Evolutionary conservation across 169 alveolate genomes (phyloP).

Genomic region (Eimeria acervulina): DNA sequence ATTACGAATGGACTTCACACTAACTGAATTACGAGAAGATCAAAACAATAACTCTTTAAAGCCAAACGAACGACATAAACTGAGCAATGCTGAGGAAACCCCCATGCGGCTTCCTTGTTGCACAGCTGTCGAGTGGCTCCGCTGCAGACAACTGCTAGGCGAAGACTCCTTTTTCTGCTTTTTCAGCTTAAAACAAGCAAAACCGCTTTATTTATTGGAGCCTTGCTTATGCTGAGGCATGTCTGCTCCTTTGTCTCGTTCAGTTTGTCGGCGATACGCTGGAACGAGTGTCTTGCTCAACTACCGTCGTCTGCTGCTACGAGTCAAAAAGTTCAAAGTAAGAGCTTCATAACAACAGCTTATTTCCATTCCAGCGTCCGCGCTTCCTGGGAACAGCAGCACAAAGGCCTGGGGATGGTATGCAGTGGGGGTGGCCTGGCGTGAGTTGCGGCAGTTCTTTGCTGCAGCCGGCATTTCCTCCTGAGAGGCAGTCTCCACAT

Average conservation of each 20-base stretch:
- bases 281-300: neutral
- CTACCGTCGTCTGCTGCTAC: neutral
- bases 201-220: neutral
- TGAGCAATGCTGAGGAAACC: neutral
- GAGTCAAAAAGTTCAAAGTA: neutral
- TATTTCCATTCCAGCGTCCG: neutral
- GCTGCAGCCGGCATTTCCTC: too few species aligned
- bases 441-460: too few species aligned
- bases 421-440: too few species aligned
- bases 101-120: neutral
- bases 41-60: neutral
- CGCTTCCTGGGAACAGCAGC: neutral
- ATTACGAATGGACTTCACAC: neutral
- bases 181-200: neutral
- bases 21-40: neutral
- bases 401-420: neutral
- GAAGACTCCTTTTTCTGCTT: neutral
- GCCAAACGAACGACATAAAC: neutral
- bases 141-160: neutral
- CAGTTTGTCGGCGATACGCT: neutral
- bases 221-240: neutral
- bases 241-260: neutral
- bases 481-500: too few species aligned
- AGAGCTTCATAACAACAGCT: neutral
- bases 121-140: neutral